phyloP scores from a whole-genome alignment of 495 filamentous ascomycete genomes.

The Annulohypoxylon maeteangense region DNA sequence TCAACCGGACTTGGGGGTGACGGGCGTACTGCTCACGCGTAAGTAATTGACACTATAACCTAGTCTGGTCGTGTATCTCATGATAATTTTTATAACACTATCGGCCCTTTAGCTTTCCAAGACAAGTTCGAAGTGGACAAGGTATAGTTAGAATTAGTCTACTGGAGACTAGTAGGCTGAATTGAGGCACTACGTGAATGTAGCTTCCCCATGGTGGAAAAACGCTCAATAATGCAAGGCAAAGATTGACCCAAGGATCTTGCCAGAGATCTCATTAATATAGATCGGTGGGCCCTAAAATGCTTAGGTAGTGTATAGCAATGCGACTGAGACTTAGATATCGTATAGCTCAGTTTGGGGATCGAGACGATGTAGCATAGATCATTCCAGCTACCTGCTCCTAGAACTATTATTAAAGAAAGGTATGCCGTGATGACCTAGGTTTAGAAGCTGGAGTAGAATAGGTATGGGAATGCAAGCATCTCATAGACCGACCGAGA shows the following conservation, averaged over 20 bases:
- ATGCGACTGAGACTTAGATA: not conserved
- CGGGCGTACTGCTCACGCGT: not conserved
- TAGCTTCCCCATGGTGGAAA: not conserved
- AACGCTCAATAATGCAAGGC: not conserved
- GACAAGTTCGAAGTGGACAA: not conserved
- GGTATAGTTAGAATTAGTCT: not conserved
- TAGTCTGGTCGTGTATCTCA: conserved; percentile 3
- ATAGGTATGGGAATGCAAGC: not conserved
- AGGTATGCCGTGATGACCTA: not conserved
- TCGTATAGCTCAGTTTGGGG: not conserved
- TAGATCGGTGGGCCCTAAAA: not conserved
- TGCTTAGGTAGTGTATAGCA: not conserved
- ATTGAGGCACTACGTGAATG: not conserved
- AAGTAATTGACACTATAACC: conserved; percentile 1
- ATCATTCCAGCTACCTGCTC: not conserved
- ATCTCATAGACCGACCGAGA: not conserved
- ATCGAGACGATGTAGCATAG: not conserved
- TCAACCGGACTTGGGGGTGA: conserved; percentile 1
- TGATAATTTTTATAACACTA: not conserved
- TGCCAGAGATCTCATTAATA: not conserved
- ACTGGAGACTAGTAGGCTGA: not conserved
- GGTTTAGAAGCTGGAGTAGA: not conserved
- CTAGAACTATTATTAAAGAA: not conserved
- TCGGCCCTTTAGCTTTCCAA: conserved; percentile 5
- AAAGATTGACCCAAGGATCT: conserved; percentile 14